Evolutionary conservation across 768 basidiomycete species (phyloP).

Genomic region (Boletus sp.): DNA sequence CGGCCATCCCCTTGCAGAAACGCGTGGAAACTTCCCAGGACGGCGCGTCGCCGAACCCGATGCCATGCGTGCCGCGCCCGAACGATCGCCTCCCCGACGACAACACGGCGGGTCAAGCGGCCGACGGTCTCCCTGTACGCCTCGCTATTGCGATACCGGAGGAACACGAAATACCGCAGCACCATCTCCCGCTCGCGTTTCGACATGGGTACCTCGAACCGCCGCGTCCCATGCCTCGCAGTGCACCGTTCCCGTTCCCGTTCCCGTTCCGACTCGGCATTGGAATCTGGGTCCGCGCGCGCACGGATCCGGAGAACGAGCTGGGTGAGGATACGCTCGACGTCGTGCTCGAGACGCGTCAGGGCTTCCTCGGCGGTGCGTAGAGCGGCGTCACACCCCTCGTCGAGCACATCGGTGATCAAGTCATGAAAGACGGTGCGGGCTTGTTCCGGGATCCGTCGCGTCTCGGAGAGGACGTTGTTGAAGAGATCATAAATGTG

Average conservation of each 20-base stretch:
- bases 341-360: constrained; percentile 39
- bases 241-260: neutral
- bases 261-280: neutral
- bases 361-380: constrained; percentile 45
- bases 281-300: neutral
- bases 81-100: constrained; percentile 21
- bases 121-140: constrained; percentile 41
- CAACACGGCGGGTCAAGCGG: constrained; percentile 23
- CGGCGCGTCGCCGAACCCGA: constrained; percentile 25
- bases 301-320: constrained; percentile 33
- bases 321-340: constrained; percentile 37
- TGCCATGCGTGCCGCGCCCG: constrained; percentile 25
- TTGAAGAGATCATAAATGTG: constrained; percentile 54
- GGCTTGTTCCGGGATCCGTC: constrained; percentile 34
- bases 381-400: constrained; percentile 36
- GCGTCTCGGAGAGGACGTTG: constrained; percentile 46
- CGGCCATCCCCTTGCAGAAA: constrained; percentile 22
- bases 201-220: constrained; percentile 21
- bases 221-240: neutral
- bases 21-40: constrained; percentile 27
- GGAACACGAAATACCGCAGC: constrained; percentile 50
- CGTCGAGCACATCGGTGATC: constrained; percentile 29
- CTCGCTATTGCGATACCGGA: constrained; percentile 55
- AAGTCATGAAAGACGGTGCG: constrained; percentile 46
- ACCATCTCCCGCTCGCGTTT: constrained; percentile 36